These are phyloP conservation scores for Ajuga reptans DNA, from an alignment of 305 asterid genomes.

Conservation along the genomic window DNA sequence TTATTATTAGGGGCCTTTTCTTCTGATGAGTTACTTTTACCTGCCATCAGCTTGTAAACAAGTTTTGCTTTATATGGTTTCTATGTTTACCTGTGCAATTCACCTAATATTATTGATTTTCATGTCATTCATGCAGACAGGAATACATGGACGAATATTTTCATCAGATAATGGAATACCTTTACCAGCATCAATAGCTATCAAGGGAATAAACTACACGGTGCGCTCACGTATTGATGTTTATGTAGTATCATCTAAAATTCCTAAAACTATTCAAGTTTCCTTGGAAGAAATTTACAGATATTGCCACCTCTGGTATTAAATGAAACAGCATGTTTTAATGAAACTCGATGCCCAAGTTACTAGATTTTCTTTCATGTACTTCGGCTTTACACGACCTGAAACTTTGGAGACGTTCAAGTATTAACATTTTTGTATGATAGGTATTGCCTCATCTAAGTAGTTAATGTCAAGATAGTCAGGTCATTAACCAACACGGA, in stretches of 20 bases:
- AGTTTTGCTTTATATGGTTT: background rate
- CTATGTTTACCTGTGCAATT: background rate
- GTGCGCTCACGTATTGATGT: slow-evolving; percentile 27
- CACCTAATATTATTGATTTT: slow-evolving; percentile 13
- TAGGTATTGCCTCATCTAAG: background rate
- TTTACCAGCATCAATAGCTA: slow-evolving; percentile 64
- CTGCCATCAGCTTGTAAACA: background rate
- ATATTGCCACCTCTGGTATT: background rate
- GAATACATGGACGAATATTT: slow-evolving; percentile 71
- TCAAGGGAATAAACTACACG: slow-evolving; percentile 71
- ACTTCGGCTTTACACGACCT: background rate
- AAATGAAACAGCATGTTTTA: background rate
- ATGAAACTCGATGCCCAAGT: background rate
- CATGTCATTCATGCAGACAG: slow-evolving; percentile 45
- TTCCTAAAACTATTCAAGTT: background rate
- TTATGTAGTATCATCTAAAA: background rate
- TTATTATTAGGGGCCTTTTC: background rate
- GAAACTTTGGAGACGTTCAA: background rate
- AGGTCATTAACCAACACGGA: too few relatives aligned
- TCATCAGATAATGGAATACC: slow-evolving; percentile 74
- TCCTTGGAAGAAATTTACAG: background rate
- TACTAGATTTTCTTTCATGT: background rate
- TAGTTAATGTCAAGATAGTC: background rate
- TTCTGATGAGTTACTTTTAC: background rate
- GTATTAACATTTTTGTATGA: background rate